Conservation (phyloP, 2,329 filamentous ascomycete species). For the Fonsecaea pugnacius region DNA sequence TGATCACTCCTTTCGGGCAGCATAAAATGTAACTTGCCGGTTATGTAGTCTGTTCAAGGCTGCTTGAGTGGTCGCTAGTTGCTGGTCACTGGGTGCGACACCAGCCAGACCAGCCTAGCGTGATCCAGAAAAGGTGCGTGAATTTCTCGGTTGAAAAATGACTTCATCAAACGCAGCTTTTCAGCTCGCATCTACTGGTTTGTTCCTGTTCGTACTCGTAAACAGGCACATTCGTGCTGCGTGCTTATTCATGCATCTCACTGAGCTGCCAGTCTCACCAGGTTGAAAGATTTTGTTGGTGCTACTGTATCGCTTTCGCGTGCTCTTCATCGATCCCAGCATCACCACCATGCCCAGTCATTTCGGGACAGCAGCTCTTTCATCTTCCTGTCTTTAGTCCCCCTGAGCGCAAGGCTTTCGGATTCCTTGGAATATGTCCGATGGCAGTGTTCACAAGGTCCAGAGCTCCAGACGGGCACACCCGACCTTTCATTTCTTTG, state of each 20-base stretch:
- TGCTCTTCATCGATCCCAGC: too few relatives aligned
- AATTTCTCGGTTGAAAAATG: neutral
- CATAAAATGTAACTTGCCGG: too few relatives aligned
- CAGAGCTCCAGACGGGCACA: slow-evolving; percentile 34
- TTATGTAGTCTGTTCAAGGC: neutral
- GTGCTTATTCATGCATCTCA: slow-evolving; percentile 9
- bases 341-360: slow-evolving; percentile 15
- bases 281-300: neutral
- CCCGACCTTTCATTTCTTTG: slow-evolving; percentile 77
- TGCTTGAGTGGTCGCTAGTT: neutral
- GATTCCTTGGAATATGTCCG: slow-evolving; percentile 28
- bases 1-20: too few relatives aligned
- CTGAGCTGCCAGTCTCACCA: neutral
- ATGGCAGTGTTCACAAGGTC: slow-evolving; percentile 23
- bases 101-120: neutral
- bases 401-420: neutral
- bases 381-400: slow-evolving; percentile 1
- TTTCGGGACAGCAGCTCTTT: neutral
- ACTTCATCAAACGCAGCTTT: slow-evolving; percentile 6
- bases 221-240: neutral
- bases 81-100: too few relatives aligned
- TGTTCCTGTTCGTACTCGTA: slow-evolving; percentile 11
- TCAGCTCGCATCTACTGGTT: neutral
- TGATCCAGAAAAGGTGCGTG: neutral
- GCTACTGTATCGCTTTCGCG: neutral